Evolutionary conservation across 2,329 filamentous ascomycete species (phyloP), one percentile per base, ranked within the genome.

Genomic region (Neodidymelliopsis sp.): DNA sequence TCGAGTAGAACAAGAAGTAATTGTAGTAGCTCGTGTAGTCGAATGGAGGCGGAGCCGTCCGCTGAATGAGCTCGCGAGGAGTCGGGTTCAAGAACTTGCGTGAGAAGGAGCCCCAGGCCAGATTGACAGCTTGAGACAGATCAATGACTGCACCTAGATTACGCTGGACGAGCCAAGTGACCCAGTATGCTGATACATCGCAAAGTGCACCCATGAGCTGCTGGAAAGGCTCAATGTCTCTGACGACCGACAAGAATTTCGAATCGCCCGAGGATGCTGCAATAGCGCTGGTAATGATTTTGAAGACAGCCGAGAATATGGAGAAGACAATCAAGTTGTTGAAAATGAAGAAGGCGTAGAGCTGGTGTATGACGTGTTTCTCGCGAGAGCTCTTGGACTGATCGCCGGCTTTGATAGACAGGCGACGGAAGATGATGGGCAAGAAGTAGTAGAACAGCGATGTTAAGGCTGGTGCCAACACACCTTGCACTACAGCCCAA

Each of bases 21-120:
- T 97, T 97, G 81, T 97, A 99, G 76, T 97, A 97, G 62, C 85
- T 91, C 49, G 94, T 91, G 67, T 97, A 97, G 61, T 97, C 92
- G 70, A 99, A 97, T 0, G 90, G 80, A 2, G 90, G 92, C 1
- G 94, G 94, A 3, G 94, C 94, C 0, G 92, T 96, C 66, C 94
- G 84, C 71, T 96, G 90, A 60, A 97, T 97, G 60, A 94, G 79
- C 71, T 96, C 88, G 60, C 94, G 83, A 4, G 94, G 94, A 2
- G 94, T 97, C 3, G 93, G 93, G 53, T 85, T 88, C 19, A 90
- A 83, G 64, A 97, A 94, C 45, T 87, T 93, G 68, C 91, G 87
- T 54, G 87, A 84, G 70, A 94, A 89, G 66, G 91, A 96, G 53
- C 90, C 88, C 80, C 87, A 89, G n/a, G 88, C 78, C 42, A 99